Evolutionary conservation across 345 rosid genomes (phyloP).

Genomic region (Salix koriyanagi): DNA sequence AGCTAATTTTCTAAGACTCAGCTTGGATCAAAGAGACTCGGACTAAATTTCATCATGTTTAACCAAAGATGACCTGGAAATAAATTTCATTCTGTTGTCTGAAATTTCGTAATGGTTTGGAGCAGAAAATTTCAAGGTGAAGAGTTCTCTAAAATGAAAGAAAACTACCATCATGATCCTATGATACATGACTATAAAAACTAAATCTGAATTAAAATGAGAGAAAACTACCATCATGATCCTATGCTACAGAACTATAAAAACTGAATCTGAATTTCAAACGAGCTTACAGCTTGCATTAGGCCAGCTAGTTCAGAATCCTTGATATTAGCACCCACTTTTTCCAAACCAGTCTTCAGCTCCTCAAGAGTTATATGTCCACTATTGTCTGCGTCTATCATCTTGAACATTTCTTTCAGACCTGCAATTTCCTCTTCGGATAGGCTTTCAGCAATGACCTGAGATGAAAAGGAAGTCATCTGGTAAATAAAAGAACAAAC

Average conservation of each 20-base stretch:
- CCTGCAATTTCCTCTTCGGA: conserved; percentile 94
- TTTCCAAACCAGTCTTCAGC: conserved; percentile 71
- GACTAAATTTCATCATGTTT: neutral
- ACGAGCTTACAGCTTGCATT: conserved; percentile 77
- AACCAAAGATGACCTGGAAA: neutral
- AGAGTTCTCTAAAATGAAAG: neutral
- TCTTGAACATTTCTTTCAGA: conserved; percentile 84
- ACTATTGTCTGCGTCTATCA: conserved; percentile 84
- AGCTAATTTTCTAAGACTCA: neutral
- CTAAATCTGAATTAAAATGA: neutral
- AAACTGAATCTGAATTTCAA: neutral
- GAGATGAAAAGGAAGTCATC: neutral
- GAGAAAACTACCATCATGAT: neutral
- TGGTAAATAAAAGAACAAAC: neutral
- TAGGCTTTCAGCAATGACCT: conserved; percentile 88
- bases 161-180: neutral
- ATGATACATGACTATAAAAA: neutral
- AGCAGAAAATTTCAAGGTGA: neutral
- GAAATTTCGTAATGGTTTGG: neutral
- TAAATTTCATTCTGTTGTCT: neutral
- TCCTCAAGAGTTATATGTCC: conserved; percentile 89
- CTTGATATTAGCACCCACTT: conserved; percentile 70
- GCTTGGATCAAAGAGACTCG: neutral
- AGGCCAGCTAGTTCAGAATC: conserved; percentile 63
- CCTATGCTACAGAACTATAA: neutral